Conservation (phyloP, 441 rosid species). For the Dalechampia spathulata region DNA sequence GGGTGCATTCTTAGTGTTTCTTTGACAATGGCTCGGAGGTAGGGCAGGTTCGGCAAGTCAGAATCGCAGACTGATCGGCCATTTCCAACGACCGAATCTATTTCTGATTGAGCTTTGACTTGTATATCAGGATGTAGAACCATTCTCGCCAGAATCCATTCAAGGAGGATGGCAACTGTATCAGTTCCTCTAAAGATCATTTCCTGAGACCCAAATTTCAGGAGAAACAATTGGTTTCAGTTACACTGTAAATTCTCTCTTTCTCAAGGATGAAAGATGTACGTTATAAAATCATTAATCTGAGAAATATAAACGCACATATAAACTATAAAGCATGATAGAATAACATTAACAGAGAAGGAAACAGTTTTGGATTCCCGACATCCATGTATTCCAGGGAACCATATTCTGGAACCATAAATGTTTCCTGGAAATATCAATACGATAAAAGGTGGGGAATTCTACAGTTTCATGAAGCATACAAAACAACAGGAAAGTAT, state of each 20-base stretch:
- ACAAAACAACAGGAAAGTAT: no score
- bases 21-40: constrained; percentile 44
- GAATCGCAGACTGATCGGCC: constrained; percentile 27
- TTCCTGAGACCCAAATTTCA: constrained; percentile 20
- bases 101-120: constrained; percentile 39
- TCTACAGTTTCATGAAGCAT: background rate
- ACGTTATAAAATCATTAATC: no score
- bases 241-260: background rate
- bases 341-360: constrained; percentile 10
- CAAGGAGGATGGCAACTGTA: constrained; percentile 51
- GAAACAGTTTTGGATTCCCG: constrained; percentile 22
- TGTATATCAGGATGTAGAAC: constrained; percentile 49
- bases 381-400: constrained; percentile 12
- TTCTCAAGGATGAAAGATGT: no score
- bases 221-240: background rate
- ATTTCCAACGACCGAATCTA: constrained; percentile 25
- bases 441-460: no score
- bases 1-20: constrained; percentile 50
- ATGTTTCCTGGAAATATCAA: no score
- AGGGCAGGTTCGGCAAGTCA: constrained; percentile 38
- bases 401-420: constrained; percentile 5
- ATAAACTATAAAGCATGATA: background rate
- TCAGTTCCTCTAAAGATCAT: constrained; percentile 62
- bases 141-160: constrained; percentile 61
- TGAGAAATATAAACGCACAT: no score